These are phyloP conservation scores for California macrophylla DNA, from an alignment of 441 rosid species.

Conservation along the genomic window DNA sequence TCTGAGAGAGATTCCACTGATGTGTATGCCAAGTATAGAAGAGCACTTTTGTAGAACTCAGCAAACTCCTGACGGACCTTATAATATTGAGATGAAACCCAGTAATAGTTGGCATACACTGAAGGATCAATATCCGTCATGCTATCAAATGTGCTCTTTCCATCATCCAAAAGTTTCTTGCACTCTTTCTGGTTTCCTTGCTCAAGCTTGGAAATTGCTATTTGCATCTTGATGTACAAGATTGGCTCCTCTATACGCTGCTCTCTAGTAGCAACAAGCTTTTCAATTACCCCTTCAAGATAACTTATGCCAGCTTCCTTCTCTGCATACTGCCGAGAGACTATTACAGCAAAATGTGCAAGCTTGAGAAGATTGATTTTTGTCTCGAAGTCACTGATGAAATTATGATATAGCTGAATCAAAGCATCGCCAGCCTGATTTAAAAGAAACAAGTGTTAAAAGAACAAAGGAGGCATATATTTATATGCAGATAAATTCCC, in stretches of 20 bases:
- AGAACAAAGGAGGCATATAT: not conserved
- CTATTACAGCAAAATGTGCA: slow-evolving; percentile 80
- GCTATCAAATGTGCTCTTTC: slow-evolving; percentile 68
- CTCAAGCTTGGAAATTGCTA: slow-evolving; percentile 76
- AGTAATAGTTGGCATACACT: slow-evolving; percentile 78
- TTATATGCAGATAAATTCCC: not conserved
- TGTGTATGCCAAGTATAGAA: slow-evolving; percentile 88
- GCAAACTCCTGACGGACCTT: slow-evolving; percentile 78
- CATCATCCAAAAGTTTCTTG: slow-evolving; percentile 84
- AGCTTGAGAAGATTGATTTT: slow-evolving; percentile 91
- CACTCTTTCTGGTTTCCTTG: slow-evolving; percentile 75
- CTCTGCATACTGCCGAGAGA: slow-evolving; percentile 75
- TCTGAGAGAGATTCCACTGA: slow-evolving; percentile 88
- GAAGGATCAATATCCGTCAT: slow-evolving; percentile 99
- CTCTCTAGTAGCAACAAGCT: slow-evolving; percentile 65
- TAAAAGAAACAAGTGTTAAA: not conserved
- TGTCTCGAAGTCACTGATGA: slow-evolving; percentile 86
- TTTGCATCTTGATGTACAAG: slow-evolving; percentile 75
- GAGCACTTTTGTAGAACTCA: slow-evolving; percentile 80
- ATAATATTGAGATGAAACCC: slow-evolving; percentile 85
- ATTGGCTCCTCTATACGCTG: slow-evolving; percentile 74
- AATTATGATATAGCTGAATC: slow-evolving; percentile 77
- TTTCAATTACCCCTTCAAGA: slow-evolving; percentile 76
- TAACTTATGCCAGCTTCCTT: slow-evolving; percentile 72
- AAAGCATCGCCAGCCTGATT: slow-evolving; percentile 84